Evolutionary conservation across 306 rosid species (phyloP), one percentile per base, ranked within the genome.

Genomic region (Fragaria iinumae): DNA sequence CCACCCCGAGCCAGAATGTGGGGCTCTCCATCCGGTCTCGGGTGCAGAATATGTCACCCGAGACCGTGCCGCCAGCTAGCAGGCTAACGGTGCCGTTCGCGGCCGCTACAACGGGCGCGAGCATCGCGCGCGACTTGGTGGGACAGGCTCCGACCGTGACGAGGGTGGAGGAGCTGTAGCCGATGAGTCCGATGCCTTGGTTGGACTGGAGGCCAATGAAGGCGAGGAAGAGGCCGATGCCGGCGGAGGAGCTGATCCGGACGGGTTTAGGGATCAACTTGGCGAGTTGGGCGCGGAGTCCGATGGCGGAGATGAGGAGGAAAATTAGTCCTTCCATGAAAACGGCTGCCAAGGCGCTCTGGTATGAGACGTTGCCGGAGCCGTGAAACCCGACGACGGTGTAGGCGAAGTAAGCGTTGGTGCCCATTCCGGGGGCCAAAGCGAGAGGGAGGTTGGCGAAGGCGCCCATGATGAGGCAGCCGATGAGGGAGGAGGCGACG

Each of bases 311-410:
- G 16, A 93, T 57, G 69, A 88, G 57, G 1, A 91, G 49, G 73
- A 96, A 96, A 76, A 96, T 67, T 3, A 89, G 8, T 0, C 99
- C 99, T 73, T 96, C 99, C 36, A 96, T 86, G 78, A 96, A 88
- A 8, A 96, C 93, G 3, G 99, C 92, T 8, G 99, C 90, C 45
- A 96, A 81, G 13, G 99, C 99, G 75, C 86, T 86, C 74, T 83
- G 86, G 87, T 96, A 96, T 2, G 97, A 86, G 39, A 92, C 74
- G 53, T 39, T 85, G 13, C 99, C 99, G 69, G 99, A 96, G n/a
- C 99, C 99, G 73, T 96, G 99, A 60, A 84, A 92, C 8, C 99
- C 99, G 27, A 96, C 99, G 16, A 96, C 99, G 0, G 98, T 96
- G 89, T 96, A 96, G 20, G 99, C 98, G 75, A 96, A 96, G 32